Conservation (phyloP, 345 rosid genomes). For the Eutrema heterophyllum region DNA sequence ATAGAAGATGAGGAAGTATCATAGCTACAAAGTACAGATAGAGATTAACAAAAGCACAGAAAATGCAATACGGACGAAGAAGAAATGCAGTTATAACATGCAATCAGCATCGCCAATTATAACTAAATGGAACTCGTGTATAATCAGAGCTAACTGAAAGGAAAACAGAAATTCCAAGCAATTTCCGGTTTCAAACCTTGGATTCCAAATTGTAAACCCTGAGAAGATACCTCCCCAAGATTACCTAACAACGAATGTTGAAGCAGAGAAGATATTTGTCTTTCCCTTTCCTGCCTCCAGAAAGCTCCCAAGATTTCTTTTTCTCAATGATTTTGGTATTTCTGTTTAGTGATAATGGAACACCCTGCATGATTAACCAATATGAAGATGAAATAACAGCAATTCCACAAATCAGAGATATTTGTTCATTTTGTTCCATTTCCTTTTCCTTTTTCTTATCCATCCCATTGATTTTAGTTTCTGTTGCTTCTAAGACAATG, state of each 20-base stretch:
- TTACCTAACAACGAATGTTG: slow-evolving; percentile 20
- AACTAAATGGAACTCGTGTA: slow-evolving; percentile 5
- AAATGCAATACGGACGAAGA: slow-evolving; percentile 4
- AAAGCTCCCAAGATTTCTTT: slow-evolving; percentile 1
- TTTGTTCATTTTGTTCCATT: not conserved
- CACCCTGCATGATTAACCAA: slow-evolving; percentile 14
- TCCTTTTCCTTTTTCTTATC: not conserved
- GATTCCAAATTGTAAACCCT: not conserved
- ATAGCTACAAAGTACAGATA: slow-evolving; percentile 8
- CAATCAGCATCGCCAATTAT: slow-evolving; percentile 6
- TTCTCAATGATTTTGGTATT: not conserved
- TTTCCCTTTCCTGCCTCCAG: not conserved
- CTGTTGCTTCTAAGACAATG: not conserved
- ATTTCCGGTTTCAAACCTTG: not conserved
- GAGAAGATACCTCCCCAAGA: slow-evolving; percentile 2
- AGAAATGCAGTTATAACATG: not conserved
- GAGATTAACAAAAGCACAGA: not conserved
- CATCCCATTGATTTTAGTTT: not conserved
- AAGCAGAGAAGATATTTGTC: not conserved
- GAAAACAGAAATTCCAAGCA: slow-evolving; percentile 6
- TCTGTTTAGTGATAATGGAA: slow-evolving; percentile 4
- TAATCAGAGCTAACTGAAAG: slow-evolving; percentile 3
- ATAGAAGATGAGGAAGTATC: not conserved
- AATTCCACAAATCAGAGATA: not conserved
- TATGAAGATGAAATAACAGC: not conserved